These are phyloP conservation scores for Austroboletus sp. DNA, from an alignment of 1,284 basidiomycete species.

Conservation along the genomic window DNA sequence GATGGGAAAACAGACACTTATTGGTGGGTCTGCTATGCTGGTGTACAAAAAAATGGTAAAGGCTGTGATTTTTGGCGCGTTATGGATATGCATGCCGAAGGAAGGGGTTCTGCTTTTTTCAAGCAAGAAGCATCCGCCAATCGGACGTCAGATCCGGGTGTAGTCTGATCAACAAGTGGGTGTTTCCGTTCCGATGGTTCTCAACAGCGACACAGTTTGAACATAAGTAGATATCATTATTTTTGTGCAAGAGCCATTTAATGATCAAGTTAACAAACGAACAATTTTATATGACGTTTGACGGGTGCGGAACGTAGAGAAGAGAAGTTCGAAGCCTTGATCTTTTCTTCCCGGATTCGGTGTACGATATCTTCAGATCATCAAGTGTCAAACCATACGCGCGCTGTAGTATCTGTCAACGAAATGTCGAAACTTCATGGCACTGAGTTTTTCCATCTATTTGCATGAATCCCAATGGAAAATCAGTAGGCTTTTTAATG, in stretches of 20 bases:
- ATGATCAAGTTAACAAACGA: neutral
- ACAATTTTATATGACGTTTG: neutral
- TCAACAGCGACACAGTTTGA: slow-evolving; percentile 1
- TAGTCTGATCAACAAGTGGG: slow-evolving; percentile 28
- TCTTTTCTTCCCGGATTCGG: neutral
- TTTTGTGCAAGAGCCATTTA: neutral
- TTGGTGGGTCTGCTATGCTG: slow-evolving; percentile 85
- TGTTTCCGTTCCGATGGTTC: neutral
- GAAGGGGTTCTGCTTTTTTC: slow-evolving; percentile 49
- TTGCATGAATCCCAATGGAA: slow-evolving; percentile 3
- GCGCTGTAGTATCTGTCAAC: neutral
- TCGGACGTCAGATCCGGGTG: slow-evolving; percentile 27
- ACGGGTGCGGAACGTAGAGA: neutral
- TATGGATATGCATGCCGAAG: slow-evolving; percentile 71
- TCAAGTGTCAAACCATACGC: neutral
- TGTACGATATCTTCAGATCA: slow-evolving; percentile 2
- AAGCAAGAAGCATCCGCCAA: neutral
- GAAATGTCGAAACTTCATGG: neutral
- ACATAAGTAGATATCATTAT: neutral
- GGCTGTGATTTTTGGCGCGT: slow-evolving; percentile 78
- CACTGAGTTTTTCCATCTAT: neutral
- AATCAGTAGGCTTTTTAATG: slow-evolving; percentile 10
- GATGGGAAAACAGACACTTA: slow-evolving; percentile 52
- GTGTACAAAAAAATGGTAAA: slow-evolving; percentile 77
- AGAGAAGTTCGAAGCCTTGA: neutral